These are phyloP conservation scores for Magnusiomyces ingens DNA, from an alignment of 1,139 yeast genomes.

Conservation along the genomic window DNA sequence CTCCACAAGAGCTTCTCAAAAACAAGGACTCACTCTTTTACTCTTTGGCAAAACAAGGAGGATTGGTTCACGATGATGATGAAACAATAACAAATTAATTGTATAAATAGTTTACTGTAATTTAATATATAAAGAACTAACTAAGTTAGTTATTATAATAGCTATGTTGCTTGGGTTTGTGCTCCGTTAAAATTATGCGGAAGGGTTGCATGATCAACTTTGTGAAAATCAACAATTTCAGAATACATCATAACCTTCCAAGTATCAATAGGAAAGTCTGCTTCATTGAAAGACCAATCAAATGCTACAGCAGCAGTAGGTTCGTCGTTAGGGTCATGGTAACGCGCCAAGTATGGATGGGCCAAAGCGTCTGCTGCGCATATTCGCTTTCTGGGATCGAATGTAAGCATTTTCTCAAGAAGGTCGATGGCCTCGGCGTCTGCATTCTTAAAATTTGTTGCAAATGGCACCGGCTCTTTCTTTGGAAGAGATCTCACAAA, in stretches of 20 bases:
- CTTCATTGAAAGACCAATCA: slow-evolving; percentile 98
- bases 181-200: not conserved
- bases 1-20: slow-evolving; percentile 63
- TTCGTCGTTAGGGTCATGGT: slow-evolving; percentile 96
- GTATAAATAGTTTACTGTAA: not conserved
- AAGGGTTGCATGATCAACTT: slow-evolving; percentile 41
- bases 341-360: slow-evolving; percentile 93
- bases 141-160: not conserved
- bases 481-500: slow-evolving; percentile 92
- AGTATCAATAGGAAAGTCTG: slow-evolving; percentile 93
- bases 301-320: slow-evolving; percentile 89
- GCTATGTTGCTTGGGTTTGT: not conserved
- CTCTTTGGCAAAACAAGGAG: slow-evolving; percentile 64
- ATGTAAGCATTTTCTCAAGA: slow-evolving; percentile 81
- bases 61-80: slow-evolving; percentile 26
- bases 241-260: slow-evolving; percentile 99
- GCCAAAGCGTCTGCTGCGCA: slow-evolving; percentile 85
- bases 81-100: not conserved
- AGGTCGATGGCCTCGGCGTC: slow-evolving; percentile 89
- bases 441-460: slow-evolving; percentile 74
- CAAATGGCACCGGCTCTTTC: slow-evolving; percentile 83
- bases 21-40: slow-evolving; percentile 68
- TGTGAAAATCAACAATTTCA: slow-evolving; percentile 92
- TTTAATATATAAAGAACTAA: not conserved
- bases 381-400: slow-evolving; percentile 90